Percentiles rank a stretch among this genome's conserved stretches.
phyloP scores from a whole-genome alignment of 192 early-diverging fungal species.

The Dissophora ornata region DNA sequence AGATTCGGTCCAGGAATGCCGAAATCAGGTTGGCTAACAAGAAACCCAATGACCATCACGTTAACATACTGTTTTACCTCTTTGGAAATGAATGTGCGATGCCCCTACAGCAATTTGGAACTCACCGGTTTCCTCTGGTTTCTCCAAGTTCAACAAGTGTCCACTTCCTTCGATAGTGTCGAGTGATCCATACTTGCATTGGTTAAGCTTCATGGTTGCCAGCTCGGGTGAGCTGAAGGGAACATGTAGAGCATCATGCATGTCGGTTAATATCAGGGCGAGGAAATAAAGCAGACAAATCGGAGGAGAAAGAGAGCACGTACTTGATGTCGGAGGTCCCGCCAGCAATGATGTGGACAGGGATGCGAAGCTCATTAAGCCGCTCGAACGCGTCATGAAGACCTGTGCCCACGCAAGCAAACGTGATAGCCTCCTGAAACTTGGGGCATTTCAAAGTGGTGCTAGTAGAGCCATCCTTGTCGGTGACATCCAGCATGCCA shows the following conservation, averaged over 20 bases:
- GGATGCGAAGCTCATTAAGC: conserved; percentile 46
- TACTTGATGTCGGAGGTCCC: conserved; percentile 54
- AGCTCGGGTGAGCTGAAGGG: conserved; percentile 13
- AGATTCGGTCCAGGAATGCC: too few species aligned
- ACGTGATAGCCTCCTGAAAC: conserved; percentile 59
- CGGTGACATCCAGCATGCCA: conserved; percentile 54
- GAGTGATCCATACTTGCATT: conserved; percentile 25
- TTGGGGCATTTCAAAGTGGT: conserved; percentile 57
- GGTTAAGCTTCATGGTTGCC: conserved; percentile 12
- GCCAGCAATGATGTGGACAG: conserved; percentile 56
- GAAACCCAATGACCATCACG: neutral
- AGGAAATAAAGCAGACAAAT: neutral
- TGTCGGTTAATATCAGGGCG: too few species aligned
- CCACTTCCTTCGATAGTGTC: conserved; percentile 41
- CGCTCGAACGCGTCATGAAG: conserved; percentile 35
- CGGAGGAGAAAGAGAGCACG: conserved; percentile 2
- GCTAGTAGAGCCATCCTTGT: conserved; percentile 41
- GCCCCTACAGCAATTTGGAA: neutral
- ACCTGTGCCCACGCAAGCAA: conserved; percentile 14
- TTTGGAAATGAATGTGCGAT: neutral
- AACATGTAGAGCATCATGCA: too few species aligned
- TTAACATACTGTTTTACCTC: too few species aligned
- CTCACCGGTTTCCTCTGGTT: conserved; percentile 55
- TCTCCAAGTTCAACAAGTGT: conserved; percentile 58
- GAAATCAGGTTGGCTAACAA: neutral